phyloP scores from a whole-genome alignment of 306 rosid species.

The Cucurbita pepo region DNA sequence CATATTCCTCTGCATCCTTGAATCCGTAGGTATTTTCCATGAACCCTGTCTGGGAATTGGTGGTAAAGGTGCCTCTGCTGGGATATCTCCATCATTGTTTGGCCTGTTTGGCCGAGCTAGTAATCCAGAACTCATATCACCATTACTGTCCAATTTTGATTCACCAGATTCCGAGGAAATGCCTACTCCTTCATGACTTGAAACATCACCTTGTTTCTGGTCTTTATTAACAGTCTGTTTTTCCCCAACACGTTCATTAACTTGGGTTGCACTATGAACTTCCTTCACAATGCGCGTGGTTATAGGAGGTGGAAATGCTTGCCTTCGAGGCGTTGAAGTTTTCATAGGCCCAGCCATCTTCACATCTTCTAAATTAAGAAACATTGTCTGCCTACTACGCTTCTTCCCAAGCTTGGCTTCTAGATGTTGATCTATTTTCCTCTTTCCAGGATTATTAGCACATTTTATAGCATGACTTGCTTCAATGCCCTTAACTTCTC shows the following conservation, averaged over 20 bases:
- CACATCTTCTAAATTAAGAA: constrained; percentile 92
- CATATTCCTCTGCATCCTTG: constrained; percentile 48
- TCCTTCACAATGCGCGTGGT: constrained; percentile 65
- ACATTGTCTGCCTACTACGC: constrained; percentile 84
- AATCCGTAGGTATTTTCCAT: constrained; percentile 69
- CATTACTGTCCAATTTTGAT: constrained; percentile 51
- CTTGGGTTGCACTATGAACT: constrained; percentile 35
- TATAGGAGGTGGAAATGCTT: constrained; percentile 40
- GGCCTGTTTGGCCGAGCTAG: constrained; percentile 46
- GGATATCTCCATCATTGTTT: constrained; percentile 42
- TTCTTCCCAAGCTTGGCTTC: constrained; percentile 93
- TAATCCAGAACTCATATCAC: constrained; percentile 39
- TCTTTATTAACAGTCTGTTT: constrained; percentile 41
- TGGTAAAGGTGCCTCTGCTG: constrained; percentile 45
- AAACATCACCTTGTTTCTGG: constrained; percentile 41
- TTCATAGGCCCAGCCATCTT: constrained; percentile 86
- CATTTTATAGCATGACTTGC: constrained; percentile 59
- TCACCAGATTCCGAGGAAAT: constrained; percentile 36
- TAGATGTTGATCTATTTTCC: constrained; percentile 66
- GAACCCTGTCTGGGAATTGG: constrained; percentile 76
- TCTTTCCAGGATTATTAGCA: constrained; percentile 73
- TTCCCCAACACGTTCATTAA: constrained; percentile 48
- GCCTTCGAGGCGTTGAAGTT: constrained; percentile 87
- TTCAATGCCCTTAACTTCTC: constrained; percentile 76
- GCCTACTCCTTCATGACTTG: constrained; percentile 50